phyloP scores from a whole-genome alignment of 2,329 filamentous ascomycete genomes.

The Zymoseptoria ardabiliae region DNA sequence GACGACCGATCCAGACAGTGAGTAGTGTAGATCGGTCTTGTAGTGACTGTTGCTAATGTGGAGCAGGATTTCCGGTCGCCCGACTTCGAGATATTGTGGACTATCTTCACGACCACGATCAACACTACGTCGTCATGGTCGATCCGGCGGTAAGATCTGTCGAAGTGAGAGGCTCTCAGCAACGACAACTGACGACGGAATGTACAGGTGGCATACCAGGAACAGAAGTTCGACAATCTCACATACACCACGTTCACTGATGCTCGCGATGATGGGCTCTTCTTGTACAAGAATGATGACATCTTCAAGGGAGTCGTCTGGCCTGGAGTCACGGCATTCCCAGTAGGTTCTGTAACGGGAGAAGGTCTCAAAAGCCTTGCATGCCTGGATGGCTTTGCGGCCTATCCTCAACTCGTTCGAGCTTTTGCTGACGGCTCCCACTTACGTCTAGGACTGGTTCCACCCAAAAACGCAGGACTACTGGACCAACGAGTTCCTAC shows the following conservation, averaged over 20 bases:
- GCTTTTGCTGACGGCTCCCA: not conserved
- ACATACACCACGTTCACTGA: conserved; percentile 49
- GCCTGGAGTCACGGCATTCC: conserved; percentile 49
- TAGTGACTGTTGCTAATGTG: conserved; percentile 51
- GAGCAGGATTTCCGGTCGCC: conserved; percentile 64
- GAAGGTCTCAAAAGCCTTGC: no score
- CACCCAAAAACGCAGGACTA: conserved; percentile 54
- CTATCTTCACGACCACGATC: conserved; percentile 42
- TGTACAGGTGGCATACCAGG: conserved; percentile 24
- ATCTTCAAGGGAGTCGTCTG: conserved; percentile 62
- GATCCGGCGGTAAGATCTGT: conserved; percentile 52
- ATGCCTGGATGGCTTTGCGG: not conserved
- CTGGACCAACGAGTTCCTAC: conserved; percentile 60
- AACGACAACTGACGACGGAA: not conserved
- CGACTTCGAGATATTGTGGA: conserved; percentile 56
- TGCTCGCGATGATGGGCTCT: conserved; percentile 50
- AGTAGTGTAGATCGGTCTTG: not conserved
- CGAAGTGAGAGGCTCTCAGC: not conserved
- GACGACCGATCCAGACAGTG: conserved; percentile 51
- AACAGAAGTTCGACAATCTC: conserved; percentile 23
- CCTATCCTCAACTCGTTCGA: not conserved
- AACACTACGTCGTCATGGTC: conserved; percentile 56
- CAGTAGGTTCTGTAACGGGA: conserved; percentile 20
- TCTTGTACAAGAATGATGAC: conserved; percentile 49
- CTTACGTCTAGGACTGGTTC: conserved; percentile 58